These are phyloP conservation scores for Skeletonema marinoi DNA, from an alignment of 108 stramenopile species.

Conservation along the genomic window DNA sequence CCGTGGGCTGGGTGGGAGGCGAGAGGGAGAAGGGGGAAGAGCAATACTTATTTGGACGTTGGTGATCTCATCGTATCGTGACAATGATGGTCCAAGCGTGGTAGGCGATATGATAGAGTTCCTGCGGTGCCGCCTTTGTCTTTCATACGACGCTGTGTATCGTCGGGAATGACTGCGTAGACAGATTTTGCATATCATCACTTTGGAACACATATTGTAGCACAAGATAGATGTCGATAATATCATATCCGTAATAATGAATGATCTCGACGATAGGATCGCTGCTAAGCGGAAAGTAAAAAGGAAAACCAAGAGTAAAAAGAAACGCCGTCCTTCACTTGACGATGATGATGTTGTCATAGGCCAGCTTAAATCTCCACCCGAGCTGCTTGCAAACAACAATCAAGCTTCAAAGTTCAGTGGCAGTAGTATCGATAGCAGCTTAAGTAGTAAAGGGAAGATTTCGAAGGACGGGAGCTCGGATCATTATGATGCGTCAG, in stretches of 20 bases:
- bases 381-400: background rate
- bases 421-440: background rate
- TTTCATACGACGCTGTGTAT: no score
- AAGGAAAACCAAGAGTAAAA: background rate
- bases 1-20: no score
- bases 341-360: background rate
- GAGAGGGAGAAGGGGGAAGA: no score
- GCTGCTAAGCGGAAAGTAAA: constrained; percentile 3
- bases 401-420: no score
- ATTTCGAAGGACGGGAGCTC: constrained; percentile 2
- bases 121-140: no score
- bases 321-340: background rate
- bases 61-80: no score
- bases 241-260: background rate
- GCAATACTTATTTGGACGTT: no score
- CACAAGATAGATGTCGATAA: background rate
- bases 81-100: no score
- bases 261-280: constrained; percentile 8
- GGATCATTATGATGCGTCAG: background rate
- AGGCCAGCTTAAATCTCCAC: constrained; percentile 18
- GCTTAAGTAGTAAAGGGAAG: background rate
- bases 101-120: no score
- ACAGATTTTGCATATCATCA: no score
- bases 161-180: no score
- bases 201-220: no score